Percentiles rank a stretch among this genome's conserved stretches.
Conservation (phyloP, 2,329 filamentous ascomycete genomes). For the Stachybotrys echinatus region DNA sequence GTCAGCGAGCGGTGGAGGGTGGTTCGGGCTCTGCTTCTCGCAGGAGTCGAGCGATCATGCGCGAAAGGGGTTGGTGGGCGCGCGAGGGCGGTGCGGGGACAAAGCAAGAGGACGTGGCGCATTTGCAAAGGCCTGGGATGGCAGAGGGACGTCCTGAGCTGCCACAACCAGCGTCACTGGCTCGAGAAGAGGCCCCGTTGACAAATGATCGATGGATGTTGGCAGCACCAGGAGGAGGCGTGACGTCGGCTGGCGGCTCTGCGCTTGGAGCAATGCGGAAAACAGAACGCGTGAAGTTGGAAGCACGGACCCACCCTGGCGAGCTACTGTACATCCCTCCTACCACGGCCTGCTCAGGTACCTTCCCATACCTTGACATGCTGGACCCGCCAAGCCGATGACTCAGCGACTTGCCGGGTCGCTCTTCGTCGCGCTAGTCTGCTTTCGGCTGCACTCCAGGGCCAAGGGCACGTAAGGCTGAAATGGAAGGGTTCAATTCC, state of each 20-base stretch:
- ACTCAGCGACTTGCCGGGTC: conserved; percentile 9
- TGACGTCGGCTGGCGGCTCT: conserved; percentile 28
- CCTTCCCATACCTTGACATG: too few species aligned
- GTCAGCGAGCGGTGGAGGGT: conserved; percentile 3
- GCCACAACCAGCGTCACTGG: conserved; percentile 10
- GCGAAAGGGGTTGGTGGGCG: conserved; percentile 16
- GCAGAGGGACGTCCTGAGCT: conserved; percentile 2
- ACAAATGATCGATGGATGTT: conserved; percentile 19
- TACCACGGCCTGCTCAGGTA: too few species aligned
- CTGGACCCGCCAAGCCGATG: not conserved
- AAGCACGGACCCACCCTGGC: conserved; percentile 22
- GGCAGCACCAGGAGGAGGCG: conserved; percentile 22
- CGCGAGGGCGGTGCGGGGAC: conserved; percentile 20
- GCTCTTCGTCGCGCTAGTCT: not conserved
- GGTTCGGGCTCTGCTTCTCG: not conserved
- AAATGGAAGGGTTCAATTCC: too few species aligned
- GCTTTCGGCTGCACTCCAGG: not conserved
- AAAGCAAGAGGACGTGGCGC: conserved; percentile 6
- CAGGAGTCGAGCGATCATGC: conserved; percentile 8
- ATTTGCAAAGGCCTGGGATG: conserved; percentile 9
- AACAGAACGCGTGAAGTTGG: conserved; percentile 37
- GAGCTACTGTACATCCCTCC: too few species aligned
- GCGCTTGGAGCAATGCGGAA: conserved; percentile 23
- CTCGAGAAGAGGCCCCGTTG: conserved; percentile 12
- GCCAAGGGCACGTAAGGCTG: not conserved